phyloP scores from a whole-genome alignment of 257 asterid genomes.

The Dorcoceras hygrometricum region DNA sequence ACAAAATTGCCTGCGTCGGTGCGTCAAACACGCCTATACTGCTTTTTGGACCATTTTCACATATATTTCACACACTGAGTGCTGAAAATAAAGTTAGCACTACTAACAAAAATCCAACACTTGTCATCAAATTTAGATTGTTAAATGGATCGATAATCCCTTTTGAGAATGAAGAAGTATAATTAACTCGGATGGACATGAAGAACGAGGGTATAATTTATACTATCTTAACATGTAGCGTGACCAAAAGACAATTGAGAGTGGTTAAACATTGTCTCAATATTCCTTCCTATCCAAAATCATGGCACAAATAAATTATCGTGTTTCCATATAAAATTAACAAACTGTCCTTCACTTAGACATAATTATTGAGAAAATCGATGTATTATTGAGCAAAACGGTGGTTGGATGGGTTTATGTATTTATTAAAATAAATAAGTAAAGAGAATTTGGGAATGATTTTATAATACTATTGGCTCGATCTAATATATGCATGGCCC shows the following conservation, averaged over 20 bases:
- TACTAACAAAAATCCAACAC: no score
- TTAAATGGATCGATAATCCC: no score
- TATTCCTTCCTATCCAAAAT: constrained; percentile 29
- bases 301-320: neutral
- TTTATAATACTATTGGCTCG: neutral
- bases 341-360: neutral
- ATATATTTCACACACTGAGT: no score
- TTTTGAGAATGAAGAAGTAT: no score
- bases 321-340: no score
- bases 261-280: neutral
- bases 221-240: neutral
- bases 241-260: neutral
- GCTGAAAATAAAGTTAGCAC: no score
- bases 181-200: no score
- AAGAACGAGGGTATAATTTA: no score
- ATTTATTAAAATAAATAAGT: neutral
- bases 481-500: constrained; percentile 1
- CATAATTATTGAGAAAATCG: neutral
- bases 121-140: no score
- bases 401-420: neutral
- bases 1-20: no score
- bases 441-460: neutral
- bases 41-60: neutral
- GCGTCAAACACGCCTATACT: neutral
- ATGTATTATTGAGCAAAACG: constrained; percentile 9